Evolutionary conservation across 768 basidiomycete genomes (phyloP).

Genomic region (Mycena crocata): DNA sequence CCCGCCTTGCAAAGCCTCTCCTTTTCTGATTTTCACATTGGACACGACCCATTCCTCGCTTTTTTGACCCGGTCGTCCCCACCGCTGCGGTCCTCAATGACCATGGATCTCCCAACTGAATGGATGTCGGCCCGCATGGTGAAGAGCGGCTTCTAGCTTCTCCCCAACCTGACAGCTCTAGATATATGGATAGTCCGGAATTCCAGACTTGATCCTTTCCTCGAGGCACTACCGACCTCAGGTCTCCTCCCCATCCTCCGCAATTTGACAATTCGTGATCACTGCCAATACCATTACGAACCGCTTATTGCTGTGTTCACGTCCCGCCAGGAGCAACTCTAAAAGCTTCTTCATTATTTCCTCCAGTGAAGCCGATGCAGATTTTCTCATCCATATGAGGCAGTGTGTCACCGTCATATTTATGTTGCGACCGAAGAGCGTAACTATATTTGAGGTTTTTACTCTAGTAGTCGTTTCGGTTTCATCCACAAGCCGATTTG

Average conservation of each 20-base stretch:
- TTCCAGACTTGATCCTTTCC: too few relatives aligned
- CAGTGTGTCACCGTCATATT: too few relatives aligned
- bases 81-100: constrained; percentile 1
- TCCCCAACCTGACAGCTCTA: background rate
- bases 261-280: background rate
- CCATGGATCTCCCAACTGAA: background rate
- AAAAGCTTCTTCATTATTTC: too few relatives aligned
- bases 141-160: background rate
- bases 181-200: background rate
- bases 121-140: background rate
- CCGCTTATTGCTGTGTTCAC: background rate
- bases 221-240: background rate
- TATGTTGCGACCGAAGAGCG: too few relatives aligned
- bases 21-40: background rate
- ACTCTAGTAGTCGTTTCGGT: too few relatives aligned
- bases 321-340: too few relatives aligned
- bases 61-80: constrained; percentile 10
- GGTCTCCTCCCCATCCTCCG: background rate
- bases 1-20: constrained; percentile 4
- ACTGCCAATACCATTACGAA: too few relatives aligned
- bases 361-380: too few relatives aligned
- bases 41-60: background rate
- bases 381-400: too few relatives aligned
- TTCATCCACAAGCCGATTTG: too few relatives aligned
- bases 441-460: too few relatives aligned